phyloP scores from a whole-genome alignment of 495 filamentous ascomycete genomes.

The Cercophora sp. region DNA sequence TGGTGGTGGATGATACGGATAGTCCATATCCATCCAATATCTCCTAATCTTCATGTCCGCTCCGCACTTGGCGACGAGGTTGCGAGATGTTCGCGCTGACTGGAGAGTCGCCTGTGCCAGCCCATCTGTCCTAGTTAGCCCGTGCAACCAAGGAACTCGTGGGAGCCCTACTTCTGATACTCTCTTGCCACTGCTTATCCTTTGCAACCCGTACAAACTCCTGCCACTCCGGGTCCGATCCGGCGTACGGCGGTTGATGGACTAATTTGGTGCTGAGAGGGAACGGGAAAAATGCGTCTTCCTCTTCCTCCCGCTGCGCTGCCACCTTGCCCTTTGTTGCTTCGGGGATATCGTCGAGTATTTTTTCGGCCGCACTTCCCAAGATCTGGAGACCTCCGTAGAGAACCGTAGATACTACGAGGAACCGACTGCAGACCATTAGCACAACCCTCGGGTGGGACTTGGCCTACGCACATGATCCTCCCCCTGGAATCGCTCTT shows the following conservation, averaged over 20 bases:
- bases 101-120: slow-evolving; percentile 25
- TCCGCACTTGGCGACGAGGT: slow-evolving; percentile 17
- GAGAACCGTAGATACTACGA: no score
- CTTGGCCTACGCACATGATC: background rate
- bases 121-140: no score
- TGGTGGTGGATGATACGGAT: slow-evolving; percentile 39
- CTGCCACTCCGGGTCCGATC: slow-evolving; percentile 67
- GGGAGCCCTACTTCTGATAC: slow-evolving; percentile 46
- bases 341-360: no score
- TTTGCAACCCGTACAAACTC: slow-evolving; percentile 56
- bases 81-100: slow-evolving; percentile 5
- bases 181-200: slow-evolving; percentile 43
- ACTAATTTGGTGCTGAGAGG: slow-evolving; percentile 44
- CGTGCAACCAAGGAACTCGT: background rate
- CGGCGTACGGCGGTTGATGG: slow-evolving; percentile 46
- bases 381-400: no score
- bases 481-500: no score
- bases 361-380: no score
- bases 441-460: background rate
- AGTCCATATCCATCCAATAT: slow-evolving; percentile 39
- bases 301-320: slow-evolving; percentile 23
- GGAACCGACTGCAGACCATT: background rate
- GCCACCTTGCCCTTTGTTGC: no score
- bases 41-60: slow-evolving; percentile 20
- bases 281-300: slow-evolving; percentile 64